Base-by-base conservation (phyloP, 2,329 filamentous ascomycete species). In the Hypoxylon sp. region DNA sequence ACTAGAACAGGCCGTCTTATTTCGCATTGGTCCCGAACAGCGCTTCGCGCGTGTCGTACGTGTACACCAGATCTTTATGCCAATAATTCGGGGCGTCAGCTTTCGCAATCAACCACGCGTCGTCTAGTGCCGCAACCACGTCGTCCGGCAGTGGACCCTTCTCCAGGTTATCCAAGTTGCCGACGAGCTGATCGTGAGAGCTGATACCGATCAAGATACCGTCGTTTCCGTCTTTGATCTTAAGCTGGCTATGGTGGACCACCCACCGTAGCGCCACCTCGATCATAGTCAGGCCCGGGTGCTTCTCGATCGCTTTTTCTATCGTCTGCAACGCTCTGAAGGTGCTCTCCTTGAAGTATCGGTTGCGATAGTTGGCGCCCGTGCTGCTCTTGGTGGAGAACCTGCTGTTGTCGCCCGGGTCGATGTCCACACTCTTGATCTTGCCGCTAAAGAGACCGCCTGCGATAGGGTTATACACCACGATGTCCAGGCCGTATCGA, bases 361-460 rank as follows among this genome's bases (percentile, higher is more conserved):
- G 84, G 15, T 82, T 76, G 47, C 90, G 87, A 76, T 92, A 93
- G 68, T 81, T 80, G 24, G 68, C 63, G 5, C 89, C 90, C 39
- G 75, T 76, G 20, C 54, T 56, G 37, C 77, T 75, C 11, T 76
- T 77, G 69, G 90, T 82, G 67, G 87, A 90, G 80, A 90, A 96
- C 34, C 92, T 86, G 11, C 92, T 92, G n/a, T 5, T 26, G 59
- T 89, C 86, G 0, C 79, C 77, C 0, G 91, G 91, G 20, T 82
- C 77, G 41, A 82, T 76, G 69, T 93, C 89, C 50, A 79, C 79
- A 54, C 86, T 85, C 79, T 90, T 91, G 81, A 92, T 88, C 79
- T 93, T 94, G 67, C 92, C 92, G 8, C 87, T 90, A 76, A 96
- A 91, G 11, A 96, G 79, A 1, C 92, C 92, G 19, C 92, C 92